These are phyloP conservation scores for Diaporthe australafricana DNA, from an alignment of 2,329 filamentous ascomycete genomes.

Conservation along the genomic window DNA sequence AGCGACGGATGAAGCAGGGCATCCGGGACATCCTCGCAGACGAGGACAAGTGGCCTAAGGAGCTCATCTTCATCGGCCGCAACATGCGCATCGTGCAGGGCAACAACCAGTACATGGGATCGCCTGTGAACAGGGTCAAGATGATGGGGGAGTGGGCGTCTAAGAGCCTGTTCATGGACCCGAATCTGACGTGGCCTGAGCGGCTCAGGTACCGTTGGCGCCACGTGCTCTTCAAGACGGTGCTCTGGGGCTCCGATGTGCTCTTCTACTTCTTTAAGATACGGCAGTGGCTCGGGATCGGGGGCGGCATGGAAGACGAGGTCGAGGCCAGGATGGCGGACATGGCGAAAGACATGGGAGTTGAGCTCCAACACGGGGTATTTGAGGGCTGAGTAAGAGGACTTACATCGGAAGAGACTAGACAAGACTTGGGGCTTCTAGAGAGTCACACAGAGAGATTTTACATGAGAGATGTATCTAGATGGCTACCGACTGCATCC, in stretches of 20 bases:
- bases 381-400: constrained; percentile 77
- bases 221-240: constrained; percentile 84
- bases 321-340: constrained; percentile 88
- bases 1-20: constrained; percentile 80
- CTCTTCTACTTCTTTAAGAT: constrained; percentile 86
- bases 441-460: neutral
- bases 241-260: constrained; percentile 81
- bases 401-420: neutral
- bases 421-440: neutral
- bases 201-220: constrained; percentile 77
- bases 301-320: constrained; percentile 93
- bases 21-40: constrained; percentile 79
- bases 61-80: constrained; percentile 90
- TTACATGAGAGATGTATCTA: neutral
- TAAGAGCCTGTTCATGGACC: constrained; percentile 81
- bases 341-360: constrained; percentile 90
- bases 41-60: constrained; percentile 88
- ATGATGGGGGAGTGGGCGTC: constrained; percentile 94
- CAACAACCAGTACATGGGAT: constrained; percentile 91
- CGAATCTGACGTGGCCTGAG: constrained; percentile 70
- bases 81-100: constrained; percentile 94
- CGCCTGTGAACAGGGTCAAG: constrained; percentile 91
- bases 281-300: constrained; percentile 79
- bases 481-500: neutral
- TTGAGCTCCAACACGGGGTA: constrained; percentile 88